A percentile compares a stretch with the other conserved stretches of the same genome.
These are phyloP conservation scores for Auxenochlorella pyrenoidosa DNA, from an alignment of 139 green algal genomes.

Conservation along the genomic window DNA sequence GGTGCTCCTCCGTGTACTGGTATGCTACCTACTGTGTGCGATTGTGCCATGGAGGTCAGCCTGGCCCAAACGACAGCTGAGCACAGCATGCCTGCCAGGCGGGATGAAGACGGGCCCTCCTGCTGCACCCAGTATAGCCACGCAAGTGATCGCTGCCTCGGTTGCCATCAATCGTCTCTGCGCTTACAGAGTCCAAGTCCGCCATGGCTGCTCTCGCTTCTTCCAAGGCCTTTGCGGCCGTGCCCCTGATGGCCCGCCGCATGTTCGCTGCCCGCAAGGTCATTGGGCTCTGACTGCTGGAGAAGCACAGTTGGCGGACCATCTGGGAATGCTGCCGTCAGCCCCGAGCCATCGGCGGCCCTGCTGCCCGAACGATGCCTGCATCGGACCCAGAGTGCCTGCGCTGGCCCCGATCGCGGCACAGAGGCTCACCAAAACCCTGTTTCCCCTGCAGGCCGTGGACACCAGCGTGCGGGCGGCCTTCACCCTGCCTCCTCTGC, in stretches of 20 bases:
- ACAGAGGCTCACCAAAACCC: not conserved
- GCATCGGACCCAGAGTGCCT: no score
- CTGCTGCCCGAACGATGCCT: no score
- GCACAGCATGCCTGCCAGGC: not conserved
- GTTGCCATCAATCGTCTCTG: no score
- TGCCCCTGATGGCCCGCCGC: not conserved
- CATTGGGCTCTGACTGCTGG: not conserved
- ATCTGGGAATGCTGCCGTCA: no score
- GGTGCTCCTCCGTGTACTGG: no score
- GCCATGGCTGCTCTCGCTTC: slow-evolving; percentile 20
- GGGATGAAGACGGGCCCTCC: not conserved
- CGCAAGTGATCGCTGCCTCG: not conserved
- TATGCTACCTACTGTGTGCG: no score
- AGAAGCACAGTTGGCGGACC: no score
- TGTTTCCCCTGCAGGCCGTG: slow-evolving; percentile 3
- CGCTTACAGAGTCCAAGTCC: not conserved
- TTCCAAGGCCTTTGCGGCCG: slow-evolving; percentile 20
- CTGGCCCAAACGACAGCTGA: not conserved
- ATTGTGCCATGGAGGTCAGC: no score
- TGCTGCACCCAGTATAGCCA: no score
- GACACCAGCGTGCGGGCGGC: slow-evolving; percentile 17
- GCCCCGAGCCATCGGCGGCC: no score
- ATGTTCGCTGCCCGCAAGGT: slow-evolving; percentile 13
- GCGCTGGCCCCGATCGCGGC: not conserved
- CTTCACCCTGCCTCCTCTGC: slow-evolving; percentile 54